These are phyloP conservation scores for Eucalyptus albens DNA, from an alignment of 345 rosid species.

Conservation along the genomic window DNA sequence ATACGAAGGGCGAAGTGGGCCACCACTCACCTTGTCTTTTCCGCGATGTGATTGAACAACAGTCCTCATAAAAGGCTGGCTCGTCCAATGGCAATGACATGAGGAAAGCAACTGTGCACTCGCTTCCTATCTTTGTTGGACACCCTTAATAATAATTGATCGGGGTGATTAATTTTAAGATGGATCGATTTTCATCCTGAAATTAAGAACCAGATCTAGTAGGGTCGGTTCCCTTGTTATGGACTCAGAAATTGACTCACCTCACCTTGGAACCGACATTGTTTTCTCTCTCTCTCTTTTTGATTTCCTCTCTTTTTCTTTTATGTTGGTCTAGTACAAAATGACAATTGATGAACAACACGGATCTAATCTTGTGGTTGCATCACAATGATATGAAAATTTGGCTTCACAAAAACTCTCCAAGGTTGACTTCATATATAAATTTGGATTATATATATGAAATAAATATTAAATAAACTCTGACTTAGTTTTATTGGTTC, in stretches of 20 bases:
- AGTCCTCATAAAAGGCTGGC: background rate
- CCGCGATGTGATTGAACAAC: background rate
- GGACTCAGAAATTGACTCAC: background rate
- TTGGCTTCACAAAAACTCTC: background rate
- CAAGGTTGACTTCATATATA: background rate
- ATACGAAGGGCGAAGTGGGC: background rate
- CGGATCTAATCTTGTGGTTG: background rate
- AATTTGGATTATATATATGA: background rate
- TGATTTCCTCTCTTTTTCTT: background rate
- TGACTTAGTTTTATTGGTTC: accelerated
- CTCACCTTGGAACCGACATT: background rate
- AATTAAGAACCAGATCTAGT: background rate
- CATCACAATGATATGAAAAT: background rate
- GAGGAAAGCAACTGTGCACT: background rate
- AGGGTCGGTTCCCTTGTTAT: background rate
- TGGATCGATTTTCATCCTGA: too few relatives aligned
- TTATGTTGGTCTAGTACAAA: background rate
- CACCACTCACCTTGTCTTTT: background rate
- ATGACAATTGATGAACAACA: accelerated
- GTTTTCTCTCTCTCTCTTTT: background rate
- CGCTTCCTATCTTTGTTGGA: accelerated
- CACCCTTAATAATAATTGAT: background rate
- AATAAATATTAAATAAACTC: background rate
- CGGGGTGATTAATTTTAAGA: background rate
- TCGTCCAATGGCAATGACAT: background rate